phyloP scores from a whole-genome alignment of 106 monocot species.

The Vanilla planifolia region DNA sequence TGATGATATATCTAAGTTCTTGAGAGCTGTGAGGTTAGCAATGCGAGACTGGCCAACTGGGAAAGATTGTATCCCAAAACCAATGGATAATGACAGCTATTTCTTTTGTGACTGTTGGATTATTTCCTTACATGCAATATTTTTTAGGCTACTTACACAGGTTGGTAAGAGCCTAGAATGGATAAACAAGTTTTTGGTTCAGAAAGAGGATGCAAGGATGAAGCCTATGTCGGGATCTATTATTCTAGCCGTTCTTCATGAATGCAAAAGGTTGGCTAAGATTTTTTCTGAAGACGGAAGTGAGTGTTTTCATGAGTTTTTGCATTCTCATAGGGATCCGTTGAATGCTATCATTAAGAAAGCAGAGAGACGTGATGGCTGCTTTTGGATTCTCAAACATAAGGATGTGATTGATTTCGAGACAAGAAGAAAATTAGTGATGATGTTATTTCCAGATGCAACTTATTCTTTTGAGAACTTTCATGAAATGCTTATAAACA shows the following conservation, averaged over 20 bases:
- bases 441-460: slow-evolving; percentile 74
- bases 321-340: slow-evolving; percentile 22
- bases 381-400: slow-evolving; percentile 56
- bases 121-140: slow-evolving; percentile 25
- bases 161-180: slow-evolving; percentile 20
- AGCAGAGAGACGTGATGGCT: slow-evolving; percentile 33
- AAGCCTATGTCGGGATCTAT: slow-evolving; percentile 23
- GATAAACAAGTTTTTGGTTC: slow-evolving; percentile 9
- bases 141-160: slow-evolving; percentile 26
- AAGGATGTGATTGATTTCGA: slow-evolving; percentile 62
- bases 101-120: slow-evolving; percentile 19
- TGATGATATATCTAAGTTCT: slow-evolving; percentile 47
- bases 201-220: slow-evolving; percentile 4
- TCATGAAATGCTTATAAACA: slow-evolving; percentile 92
- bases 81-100: neutral
- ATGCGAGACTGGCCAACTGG: slow-evolving; percentile 9
- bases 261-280: slow-evolving; percentile 38
- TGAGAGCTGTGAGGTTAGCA: slow-evolving; percentile 16
- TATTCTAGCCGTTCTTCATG: slow-evolving; percentile 37
- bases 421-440: slow-evolving; percentile 50
- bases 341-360: slow-evolving; percentile 54
- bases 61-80: slow-evolving; percentile 4
- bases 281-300: slow-evolving; percentile 47
- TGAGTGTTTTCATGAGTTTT: slow-evolving; percentile 33
- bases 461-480: slow-evolving; percentile 55